phyloP scores from a whole-genome alignment of 2,329 filamentous ascomycete species.

The Helminthosporium solani region DNA sequence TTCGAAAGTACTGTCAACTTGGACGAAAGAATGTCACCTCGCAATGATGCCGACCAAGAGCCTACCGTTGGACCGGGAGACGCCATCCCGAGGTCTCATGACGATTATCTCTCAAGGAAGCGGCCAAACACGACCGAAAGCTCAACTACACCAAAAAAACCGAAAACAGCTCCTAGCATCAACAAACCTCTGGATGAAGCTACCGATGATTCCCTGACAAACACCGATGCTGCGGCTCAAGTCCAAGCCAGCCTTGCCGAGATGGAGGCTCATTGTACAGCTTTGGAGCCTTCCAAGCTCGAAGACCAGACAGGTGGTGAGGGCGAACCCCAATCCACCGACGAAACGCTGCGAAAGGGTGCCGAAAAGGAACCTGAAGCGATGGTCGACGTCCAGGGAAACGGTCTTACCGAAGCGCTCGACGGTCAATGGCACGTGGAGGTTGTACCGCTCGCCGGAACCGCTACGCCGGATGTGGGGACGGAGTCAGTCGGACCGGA shows the following conservation, averaged over 20 bases:
- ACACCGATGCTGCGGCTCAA: background rate
- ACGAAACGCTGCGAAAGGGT: background rate
- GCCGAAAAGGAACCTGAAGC: background rate
- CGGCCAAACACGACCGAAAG: background rate
- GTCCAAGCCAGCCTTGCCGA: background rate
- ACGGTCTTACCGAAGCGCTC: background rate
- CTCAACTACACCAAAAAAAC: background rate
- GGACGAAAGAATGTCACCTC: background rate
- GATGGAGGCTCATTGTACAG: background rate
- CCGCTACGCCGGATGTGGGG: background rate
- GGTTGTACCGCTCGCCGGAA: background rate
- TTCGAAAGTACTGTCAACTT: background rate
- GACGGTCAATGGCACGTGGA: background rate
- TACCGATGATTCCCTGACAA: background rate
- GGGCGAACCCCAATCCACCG: background rate
- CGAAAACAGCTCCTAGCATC: background rate
- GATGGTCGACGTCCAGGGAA: background rate
- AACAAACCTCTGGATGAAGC: background rate
- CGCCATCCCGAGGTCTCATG: background rate
- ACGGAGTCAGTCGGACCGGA: background rate
- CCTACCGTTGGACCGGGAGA: background rate
- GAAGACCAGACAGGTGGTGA: background rate
- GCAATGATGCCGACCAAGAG: background rate
- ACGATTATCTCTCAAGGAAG: background rate
- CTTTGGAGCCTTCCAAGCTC: constrained; percentile 1